phyloP scores from a whole-genome alignment of 169 alveolate species.

The Plasmodium coatneyi region DNA sequence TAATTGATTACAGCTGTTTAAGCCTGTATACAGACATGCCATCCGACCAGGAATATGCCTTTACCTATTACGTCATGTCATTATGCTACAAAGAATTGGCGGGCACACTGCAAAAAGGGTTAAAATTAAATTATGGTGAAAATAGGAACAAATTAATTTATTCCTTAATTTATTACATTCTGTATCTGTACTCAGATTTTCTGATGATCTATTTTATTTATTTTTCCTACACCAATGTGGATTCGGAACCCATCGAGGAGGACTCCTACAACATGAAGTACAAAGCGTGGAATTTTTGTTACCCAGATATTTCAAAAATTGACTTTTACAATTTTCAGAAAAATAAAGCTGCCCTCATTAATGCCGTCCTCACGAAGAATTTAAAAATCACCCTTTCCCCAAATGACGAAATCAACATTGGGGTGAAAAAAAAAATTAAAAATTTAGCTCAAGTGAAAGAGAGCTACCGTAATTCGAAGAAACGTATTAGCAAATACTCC shows the following conservation, averaged over 20 bases:
- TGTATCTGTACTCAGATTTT: slow-evolving; percentile 58
- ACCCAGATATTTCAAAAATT: slow-evolving; percentile 41
- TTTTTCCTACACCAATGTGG: slow-evolving; percentile 42
- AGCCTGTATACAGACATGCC: slow-evolving; percentile 46
- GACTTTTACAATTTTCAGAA: slow-evolving; percentile 49
- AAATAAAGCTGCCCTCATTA: slow-evolving; percentile 39
- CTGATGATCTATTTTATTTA: slow-evolving; percentile 56
- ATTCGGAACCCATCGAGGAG: slow-evolving; percentile 24
- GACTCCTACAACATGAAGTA: slow-evolving; percentile 47
- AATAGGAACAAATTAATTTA: slow-evolving; percentile 15
- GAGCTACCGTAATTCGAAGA: slow-evolving; percentile 11
- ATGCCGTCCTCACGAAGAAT: slow-evolving; percentile 10
- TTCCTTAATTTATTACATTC: slow-evolving; percentile 54
- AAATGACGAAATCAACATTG: slow-evolving; percentile 25
- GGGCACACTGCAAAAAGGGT: not conserved
- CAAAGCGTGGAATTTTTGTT: slow-evolving; percentile 33
- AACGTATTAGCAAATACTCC: not conserved
- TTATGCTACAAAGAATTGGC: slow-evolving; percentile 57
- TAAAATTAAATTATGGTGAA: slow-evolving; percentile 10
- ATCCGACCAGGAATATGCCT: slow-evolving; percentile 59
- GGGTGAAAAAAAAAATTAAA: slow-evolving; percentile 45
- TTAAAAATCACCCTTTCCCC: slow-evolving; percentile 25
- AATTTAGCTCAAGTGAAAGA: slow-evolving; percentile 42
- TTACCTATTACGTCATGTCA: slow-evolving; percentile 72
- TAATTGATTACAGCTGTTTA: slow-evolving; percentile 63